Conservation (phyloP, 345 rosid species). For the Acer campestre region DNA sequence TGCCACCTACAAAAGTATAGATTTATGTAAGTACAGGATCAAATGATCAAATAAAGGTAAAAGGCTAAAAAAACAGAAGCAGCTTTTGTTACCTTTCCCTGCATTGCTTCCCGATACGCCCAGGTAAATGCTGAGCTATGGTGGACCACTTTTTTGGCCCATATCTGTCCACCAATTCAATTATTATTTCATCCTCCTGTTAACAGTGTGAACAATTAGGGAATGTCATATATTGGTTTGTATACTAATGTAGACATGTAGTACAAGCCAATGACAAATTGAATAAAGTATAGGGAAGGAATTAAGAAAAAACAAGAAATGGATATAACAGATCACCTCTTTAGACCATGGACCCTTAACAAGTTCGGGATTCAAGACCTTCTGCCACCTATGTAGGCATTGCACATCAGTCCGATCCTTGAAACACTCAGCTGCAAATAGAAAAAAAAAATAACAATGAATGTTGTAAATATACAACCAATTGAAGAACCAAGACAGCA, state of each 20-base stretch:
- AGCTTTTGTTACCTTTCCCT: conserved; percentile 72
- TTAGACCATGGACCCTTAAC: conserved; percentile 99
- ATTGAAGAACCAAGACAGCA: background rate
- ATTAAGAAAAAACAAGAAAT: conserved; percentile 10
- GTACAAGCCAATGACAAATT: conserved; percentile 16
- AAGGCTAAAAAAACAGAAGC: conserved; percentile 2
- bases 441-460: conserved; percentile 29
- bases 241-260: background rate
- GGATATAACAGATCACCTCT: conserved; percentile 59
- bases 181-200: conserved; percentile 89
- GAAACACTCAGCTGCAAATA: conserved; percentile 90
- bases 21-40: background rate
- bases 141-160: conserved; percentile 99
- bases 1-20: conserved; percentile 74
- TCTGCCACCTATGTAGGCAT: conserved; percentile 99
- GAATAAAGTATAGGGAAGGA: conserved; percentile 2
- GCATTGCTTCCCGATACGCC: conserved; percentile 98
- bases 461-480: background rate
- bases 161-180: conserved; percentile 72
- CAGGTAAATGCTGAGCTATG: conserved; percentile 92
- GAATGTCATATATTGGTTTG: background rate
- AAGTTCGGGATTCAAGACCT: conserved; percentile 98
- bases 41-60: conserved; percentile 6
- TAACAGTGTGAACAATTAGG: conserved; percentile 23
- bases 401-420: conserved; percentile 99